Evolutionary conservation across 345 rosid species (phyloP), one percentile per base, ranked within the genome.

Genomic region (Mallotus nudiflorus): DNA sequence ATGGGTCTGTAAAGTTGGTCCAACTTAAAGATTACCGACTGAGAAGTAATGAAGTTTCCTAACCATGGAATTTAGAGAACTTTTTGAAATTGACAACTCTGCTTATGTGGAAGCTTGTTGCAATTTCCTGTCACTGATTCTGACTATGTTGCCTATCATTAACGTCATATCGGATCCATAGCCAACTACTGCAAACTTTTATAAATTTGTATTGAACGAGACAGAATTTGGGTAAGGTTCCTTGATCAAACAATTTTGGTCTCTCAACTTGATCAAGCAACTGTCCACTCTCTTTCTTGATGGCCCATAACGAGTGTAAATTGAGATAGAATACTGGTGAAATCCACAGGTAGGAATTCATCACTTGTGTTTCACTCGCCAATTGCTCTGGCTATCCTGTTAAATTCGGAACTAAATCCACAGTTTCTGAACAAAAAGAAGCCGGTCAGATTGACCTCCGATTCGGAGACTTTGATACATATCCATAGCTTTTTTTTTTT

Each of bases 1-100:
- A 91, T 77, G 96, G 98, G 54, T 73, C 84, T 44, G 92, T 91
- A 44, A 91, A 89, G 84, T 84, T 87, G 65, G 79, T 89, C 64
- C 80, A 81, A 75, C 68, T 91, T 68, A 71, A 75, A 52, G 87
- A 74, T 71, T 24, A 69, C 18, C 63, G 15, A 37, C 15, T 25
- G 46, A 35, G 44, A 60, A 15, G 42, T 20, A 35, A n/a, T 28
- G 46, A 51, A 61, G 37, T 39, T 35, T 4, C 37, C 19, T 0
- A 29, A 53, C 33, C 44, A 53, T 31, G 37, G 31, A 58, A 25
- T 14, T 16, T 11, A 6, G 45, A 44, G 15, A 56, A 20, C 3
- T 44, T 37, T 44, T 58, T 33, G 15, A 54, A 44, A 22, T 9
- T 55, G 53, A 27, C 37, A n/a, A n/a, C n/a, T n/a, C n/a, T n/a